Percentiles rank a stretch among this genome's conserved stretches.
Conservation (phyloP, 768 basidiomycete species). For the Tricholoma bakamatsutake region DNA sequence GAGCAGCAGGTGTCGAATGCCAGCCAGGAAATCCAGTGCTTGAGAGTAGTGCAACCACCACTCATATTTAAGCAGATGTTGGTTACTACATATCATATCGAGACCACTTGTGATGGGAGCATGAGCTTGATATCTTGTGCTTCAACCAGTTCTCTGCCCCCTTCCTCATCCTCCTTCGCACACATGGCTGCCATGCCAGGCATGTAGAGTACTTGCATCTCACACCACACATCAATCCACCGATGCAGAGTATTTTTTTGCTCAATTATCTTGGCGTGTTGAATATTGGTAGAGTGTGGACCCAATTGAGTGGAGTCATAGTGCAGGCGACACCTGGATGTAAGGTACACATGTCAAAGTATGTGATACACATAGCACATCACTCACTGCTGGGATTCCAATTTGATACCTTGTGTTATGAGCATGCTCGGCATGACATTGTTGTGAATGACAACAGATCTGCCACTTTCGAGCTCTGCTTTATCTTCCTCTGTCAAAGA, state of each 20-base stretch:
- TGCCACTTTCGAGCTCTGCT: background rate
- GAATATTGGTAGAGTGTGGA: slow-evolving; percentile 12
- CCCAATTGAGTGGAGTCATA: background rate
- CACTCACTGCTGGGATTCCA: background rate
- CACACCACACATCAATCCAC: too few species aligned
- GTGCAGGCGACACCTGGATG: background rate
- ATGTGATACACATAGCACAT: background rate
- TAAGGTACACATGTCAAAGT: background rate
- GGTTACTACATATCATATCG: background rate
- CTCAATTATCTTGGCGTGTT: slow-evolving; percentile 4
- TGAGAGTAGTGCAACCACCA: slow-evolving; percentile 3
- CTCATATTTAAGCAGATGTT: slow-evolving; percentile 7
- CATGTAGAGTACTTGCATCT: slow-evolving; percentile 4
- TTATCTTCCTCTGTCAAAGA: slow-evolving; percentile 10
- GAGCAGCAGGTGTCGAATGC: slow-evolving; percentile 8
- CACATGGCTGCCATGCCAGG: background rate
- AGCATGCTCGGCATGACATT: slow-evolving; percentile 15
- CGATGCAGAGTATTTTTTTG: slow-evolving; percentile 1
- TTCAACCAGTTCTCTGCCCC: background rate
- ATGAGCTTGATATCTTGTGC: background rate
- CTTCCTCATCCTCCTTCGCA: background rate
- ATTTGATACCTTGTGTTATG: slow-evolving; percentile 14
- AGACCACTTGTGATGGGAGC: background rate
- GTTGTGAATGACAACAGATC: slow-evolving; percentile 2
- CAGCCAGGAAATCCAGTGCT: background rate